Conservation (phyloP, 345 rosid species). For the Stellera chamaejasme region DNA sequence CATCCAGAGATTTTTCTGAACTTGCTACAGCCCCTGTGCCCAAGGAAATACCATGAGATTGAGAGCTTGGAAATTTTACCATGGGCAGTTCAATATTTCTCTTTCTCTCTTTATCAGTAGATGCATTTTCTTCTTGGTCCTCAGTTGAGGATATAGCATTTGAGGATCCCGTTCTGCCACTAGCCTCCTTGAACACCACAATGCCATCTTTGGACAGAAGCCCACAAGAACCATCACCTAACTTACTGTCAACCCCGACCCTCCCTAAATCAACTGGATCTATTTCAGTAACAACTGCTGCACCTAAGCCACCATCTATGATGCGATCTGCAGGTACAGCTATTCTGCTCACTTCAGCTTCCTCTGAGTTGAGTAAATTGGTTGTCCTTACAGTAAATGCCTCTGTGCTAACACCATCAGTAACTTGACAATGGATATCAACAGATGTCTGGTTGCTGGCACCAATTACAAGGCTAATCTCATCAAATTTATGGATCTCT, state of each 20-base stretch:
- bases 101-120: constrained; percentile 8
- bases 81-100: constrained; percentile 15
- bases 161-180: constrained; percentile 17
- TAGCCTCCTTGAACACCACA: constrained; percentile 19
- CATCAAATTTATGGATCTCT: constrained; percentile 21
- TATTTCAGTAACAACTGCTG: constrained; percentile 12
- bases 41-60: constrained; percentile 12
- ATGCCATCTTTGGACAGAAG: constrained; percentile 18
- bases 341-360: constrained; percentile 8
- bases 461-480: constrained; percentile 14
- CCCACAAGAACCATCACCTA: constrained; percentile 15
- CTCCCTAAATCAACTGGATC: constrained; percentile 10
- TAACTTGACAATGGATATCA: constrained; percentile 10
- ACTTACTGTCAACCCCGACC: constrained; percentile 12
- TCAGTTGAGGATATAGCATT: constrained; percentile 12
- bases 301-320: constrained; percentile 5
- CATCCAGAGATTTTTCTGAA: constrained; percentile 24
- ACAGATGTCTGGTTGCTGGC: constrained; percentile 17
- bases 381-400: constrained; percentile 4
- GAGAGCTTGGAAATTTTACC: constrained; percentile 29
- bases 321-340: constrained; percentile 7
- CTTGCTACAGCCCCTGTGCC: constrained; percentile 23
- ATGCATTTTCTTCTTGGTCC: constrained; percentile 20
- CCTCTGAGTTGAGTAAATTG: constrained; percentile 14
- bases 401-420: constrained; percentile 24